Evolutionary conservation across 768 basidiomycete genomes (phyloP).

Genomic region (Agaricus blazei): DNA sequence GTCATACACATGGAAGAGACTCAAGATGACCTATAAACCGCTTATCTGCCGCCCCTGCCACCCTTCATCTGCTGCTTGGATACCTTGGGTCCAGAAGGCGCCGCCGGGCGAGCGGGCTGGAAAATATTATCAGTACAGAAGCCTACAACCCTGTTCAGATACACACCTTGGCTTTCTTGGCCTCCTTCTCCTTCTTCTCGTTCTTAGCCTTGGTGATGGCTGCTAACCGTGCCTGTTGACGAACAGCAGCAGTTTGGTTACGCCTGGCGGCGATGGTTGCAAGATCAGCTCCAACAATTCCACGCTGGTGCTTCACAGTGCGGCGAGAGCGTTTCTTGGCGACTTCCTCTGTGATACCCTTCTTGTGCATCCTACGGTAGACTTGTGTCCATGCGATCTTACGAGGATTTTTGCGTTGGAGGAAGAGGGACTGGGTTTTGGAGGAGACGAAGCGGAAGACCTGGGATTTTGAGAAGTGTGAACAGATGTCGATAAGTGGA

Average conservation of each 20-base stretch:
- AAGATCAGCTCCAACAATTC: constrained; percentile 96
- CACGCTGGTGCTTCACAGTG: constrained; percentile 97
- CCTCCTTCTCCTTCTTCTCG: constrained; percentile 96
- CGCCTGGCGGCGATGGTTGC: constrained; percentile 86
- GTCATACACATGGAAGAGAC: constrained; percentile 15
- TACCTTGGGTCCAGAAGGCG: constrained; percentile 69
- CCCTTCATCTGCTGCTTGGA: constrained; percentile 98
- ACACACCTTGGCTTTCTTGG: constrained; percentile 80
- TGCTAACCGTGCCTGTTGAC: constrained; percentile 72
- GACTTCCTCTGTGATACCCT: constrained; percentile 98
- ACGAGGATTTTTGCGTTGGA: constrained; percentile 99
- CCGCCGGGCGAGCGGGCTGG: constrained; percentile 53
- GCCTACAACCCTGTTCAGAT: neutral
- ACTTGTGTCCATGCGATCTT: constrained; percentile 97
- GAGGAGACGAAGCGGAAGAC: constrained; percentile 93
- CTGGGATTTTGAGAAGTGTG: constrained; percentile 31
- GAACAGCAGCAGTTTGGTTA: constrained; percentile 84
- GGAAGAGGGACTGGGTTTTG: constrained; percentile 95
- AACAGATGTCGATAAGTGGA: too few relatives aligned
- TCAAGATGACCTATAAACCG: constrained; percentile 6
- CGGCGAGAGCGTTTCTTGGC: constrained; percentile 98
- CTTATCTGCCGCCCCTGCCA: constrained; percentile 71
- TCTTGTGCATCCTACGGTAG: constrained; percentile 98
- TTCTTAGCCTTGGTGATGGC: constrained; percentile 94
- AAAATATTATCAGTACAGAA: constrained; percentile 5